These are phyloP conservation scores for Paramecium octaurelia DNA, from an alignment of 73 alveolate genomes.

Conservation along the genomic window DNA sequence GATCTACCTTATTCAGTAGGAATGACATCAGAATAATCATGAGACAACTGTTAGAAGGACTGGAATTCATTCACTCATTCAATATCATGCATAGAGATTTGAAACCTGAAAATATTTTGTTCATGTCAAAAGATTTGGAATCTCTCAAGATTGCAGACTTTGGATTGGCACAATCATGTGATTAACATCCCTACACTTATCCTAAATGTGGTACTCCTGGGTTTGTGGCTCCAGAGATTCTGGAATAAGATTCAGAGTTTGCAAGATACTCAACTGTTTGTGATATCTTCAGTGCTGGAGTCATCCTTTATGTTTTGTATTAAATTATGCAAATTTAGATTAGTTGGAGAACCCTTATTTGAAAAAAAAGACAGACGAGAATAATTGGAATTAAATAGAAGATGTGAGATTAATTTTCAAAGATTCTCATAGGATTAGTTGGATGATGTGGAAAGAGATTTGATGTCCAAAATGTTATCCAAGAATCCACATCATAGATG, in stretches of 20 bases:
- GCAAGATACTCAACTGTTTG: conserved; percentile 28
- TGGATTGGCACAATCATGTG: conserved; percentile 74
- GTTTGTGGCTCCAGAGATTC: conserved; percentile 61
- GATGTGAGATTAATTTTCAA: conserved; percentile 8
- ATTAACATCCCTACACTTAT: conserved; percentile 26
- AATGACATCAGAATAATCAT: conserved; percentile 52
- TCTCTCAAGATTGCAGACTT: conserved; percentile 81
- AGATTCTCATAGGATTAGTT: neutral
- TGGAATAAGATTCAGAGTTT: conserved; percentile 48
- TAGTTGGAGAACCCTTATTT: conserved; percentile 40
- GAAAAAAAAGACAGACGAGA: conserved; percentile 27
- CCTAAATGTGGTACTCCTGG: conserved; percentile 66
- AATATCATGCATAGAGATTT: conserved; percentile 90
- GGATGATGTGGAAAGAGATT: neutral
- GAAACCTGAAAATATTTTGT: conserved; percentile 82
- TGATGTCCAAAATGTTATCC: neutral
- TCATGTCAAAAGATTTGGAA: conserved; percentile 66
- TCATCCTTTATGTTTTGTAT: conserved; percentile 46
- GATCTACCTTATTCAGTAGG: neutral
- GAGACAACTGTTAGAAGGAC: conserved; percentile 76
- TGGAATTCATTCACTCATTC: conserved; percentile 75
- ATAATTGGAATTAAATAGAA: conserved; percentile 19
- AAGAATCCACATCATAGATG: conserved; percentile 34
- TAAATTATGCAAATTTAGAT: neutral
- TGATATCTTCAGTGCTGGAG: conserved; percentile 56